Evolutionary conservation across 2,329 filamentous ascomycete species (phyloP), one percentile per base, ranked within the genome.

Genomic region (Diaporthe destruens): DNA sequence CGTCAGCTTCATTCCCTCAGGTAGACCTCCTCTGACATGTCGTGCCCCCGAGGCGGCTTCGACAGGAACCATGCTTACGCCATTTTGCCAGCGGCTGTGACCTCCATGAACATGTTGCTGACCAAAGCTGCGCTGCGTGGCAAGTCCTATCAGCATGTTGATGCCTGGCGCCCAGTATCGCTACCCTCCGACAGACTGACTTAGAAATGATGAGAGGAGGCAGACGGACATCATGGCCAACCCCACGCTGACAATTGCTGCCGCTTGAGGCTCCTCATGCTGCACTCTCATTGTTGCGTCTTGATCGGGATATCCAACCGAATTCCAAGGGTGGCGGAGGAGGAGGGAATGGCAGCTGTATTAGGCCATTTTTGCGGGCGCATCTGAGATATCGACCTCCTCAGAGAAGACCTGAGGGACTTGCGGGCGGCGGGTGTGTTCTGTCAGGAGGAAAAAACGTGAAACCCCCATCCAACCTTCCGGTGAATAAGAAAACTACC

Each of bases 321-420:
- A 32, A 36, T 29, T 65, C 59, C 42, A 44, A 44, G 44, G 59
- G 25, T 20, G 42, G 25, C 59, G 25, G 20, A 49, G 25, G 20
- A 49, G 25, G 11, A 42, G 42, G 59, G 0, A 16, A 34, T 51
- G 11, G 20, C 42, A 36, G 29, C 11, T 36, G 29, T 65, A 25
- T 65, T 65, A 65, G 42, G 59, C 25, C 59, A 65, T 65, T n/a
- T 49, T 65, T 29, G 59, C 59, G 44, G 44, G 59, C 42, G 44
- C 20, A 36, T 65, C 42, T n/a, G 59, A 11, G 20, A 36, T 9
- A 23, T 32, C 49, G 59, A 18, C 44, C 44, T 51, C 29, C 59
- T 36, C 42, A 18, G 59, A 51, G 25, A 18, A 23, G 6, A 51
- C n/a, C 23, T 23, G 42, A 36, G 44, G 25, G 23, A 23, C 29